Evolutionary conservation across 495 filamentous ascomycete genomes (phyloP), one percentile per base, ranked within the genome.

Genomic region (Trypethelium eluteriae): DNA sequence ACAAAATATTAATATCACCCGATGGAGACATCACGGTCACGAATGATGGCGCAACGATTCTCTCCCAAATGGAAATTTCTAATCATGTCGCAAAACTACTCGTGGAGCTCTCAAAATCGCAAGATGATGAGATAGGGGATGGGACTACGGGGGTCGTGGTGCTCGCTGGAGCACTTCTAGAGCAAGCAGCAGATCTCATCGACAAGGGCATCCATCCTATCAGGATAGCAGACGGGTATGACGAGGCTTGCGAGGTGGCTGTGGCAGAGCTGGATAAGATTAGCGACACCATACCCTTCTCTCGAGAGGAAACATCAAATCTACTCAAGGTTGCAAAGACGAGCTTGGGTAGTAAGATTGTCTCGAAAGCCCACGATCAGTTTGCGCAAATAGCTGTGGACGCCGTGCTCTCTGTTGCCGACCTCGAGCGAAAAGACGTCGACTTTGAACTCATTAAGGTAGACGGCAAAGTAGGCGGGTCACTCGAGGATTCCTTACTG

Each of bases 201-300:
- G 94, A 99, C 82, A 99, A 99, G 82, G 94, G 94, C 69, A 98
- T 99, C 71, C 94, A 99, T 76, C 94, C 94, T 68, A 98, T 99
- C 72, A 82, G 94, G 70, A 96, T 99, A 81, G 94, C 94, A 67
- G 95, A 99, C 76, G 94, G 94, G 50, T 99, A 95, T 75, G 94
- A 99, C 74, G 85, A 93, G 68, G 94, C 94, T 47, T 99, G 95
- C 74, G 95, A 99, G 76, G 92, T 97, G 71, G 94, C 94, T 46
- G 87, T 97, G 57, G 86, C 86, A 18, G 89, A 96, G 80, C 83
- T 99, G 36, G 94, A 98, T 73, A 84, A 83, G 72, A 97, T 99
- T 75, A 92, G 92, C 71, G 95, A 99, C 73, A 83, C 85, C 39
- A 90, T 99, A 71, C 80, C 89, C 70, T 98, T 99, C 76, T 86